These are phyloP conservation scores for Agroathelia rolfsii DNA, from an alignment of 1,284 basidiomycete genomes.

Conservation along the genomic window DNA sequence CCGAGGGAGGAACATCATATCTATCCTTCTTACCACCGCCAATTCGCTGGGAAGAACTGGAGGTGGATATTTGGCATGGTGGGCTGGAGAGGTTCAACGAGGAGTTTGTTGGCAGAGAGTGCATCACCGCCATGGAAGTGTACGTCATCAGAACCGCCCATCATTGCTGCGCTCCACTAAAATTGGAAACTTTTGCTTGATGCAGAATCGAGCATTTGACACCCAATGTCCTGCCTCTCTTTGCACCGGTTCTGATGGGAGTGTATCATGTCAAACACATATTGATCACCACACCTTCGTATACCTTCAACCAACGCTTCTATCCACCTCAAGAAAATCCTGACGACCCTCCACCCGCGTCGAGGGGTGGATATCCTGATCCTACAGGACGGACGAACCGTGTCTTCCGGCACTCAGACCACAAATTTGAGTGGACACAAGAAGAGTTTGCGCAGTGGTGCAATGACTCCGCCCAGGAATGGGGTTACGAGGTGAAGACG, in stretches of 20 bases:
- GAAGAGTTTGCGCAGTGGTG: constrained; percentile 78
- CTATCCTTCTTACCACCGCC: constrained; percentile 19
- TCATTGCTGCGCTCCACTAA: constrained; percentile 7
- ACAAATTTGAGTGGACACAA: constrained; percentile 89
- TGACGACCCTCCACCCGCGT: constrained; percentile 30
- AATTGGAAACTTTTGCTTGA: constrained; percentile 4
- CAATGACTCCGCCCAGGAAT: constrained; percentile 45
- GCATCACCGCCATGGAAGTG: constrained; percentile 84
- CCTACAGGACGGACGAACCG: constrained; percentile 68
- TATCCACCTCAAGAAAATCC: too few relatives aligned
- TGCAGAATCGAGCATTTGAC: constrained; percentile 82
- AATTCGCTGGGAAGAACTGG: constrained; percentile 66
- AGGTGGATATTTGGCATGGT: constrained; percentile 75
- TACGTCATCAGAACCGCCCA: constrained; percentile 28
- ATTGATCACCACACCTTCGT: constrained; percentile 85
- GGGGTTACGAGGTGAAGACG: constrained; percentile 63
- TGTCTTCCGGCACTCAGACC: constrained; percentile 73
- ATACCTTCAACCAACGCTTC: constrained; percentile 84
- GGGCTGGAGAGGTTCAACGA: constrained; percentile 70
- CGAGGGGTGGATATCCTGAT: constrained; percentile 57
- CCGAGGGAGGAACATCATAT: too few relatives aligned
- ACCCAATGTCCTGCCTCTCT: constrained; percentile 58
- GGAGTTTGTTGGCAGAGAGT: constrained; percentile 67
- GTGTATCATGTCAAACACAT: constrained; percentile 74
- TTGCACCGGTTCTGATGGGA: constrained; percentile 75